phyloP scores from a whole-genome alignment of 2,329 filamentous ascomycete species.

The Talaromyces sp. region DNA sequence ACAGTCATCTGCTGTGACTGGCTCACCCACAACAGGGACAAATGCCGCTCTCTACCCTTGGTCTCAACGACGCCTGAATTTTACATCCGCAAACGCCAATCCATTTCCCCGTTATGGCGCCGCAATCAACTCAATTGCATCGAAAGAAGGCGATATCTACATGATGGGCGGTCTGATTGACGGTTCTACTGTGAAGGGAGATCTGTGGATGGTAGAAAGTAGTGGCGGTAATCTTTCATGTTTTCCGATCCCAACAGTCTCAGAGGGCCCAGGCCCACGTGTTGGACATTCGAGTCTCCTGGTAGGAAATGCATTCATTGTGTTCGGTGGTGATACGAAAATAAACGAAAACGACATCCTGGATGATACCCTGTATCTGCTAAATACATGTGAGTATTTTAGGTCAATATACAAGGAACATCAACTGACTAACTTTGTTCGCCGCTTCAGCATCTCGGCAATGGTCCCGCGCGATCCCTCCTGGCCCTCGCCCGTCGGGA shows the following conservation, averaged over 20 bases:
- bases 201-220: conserved; percentile 96
- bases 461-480: conserved; percentile 91
- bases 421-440: background rate
- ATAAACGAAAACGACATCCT: conserved; percentile 86
- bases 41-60: conserved; percentile 89
- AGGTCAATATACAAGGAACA: conserved; percentile 26
- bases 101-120: conserved; percentile 97
- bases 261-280: conserved; percentile 88
- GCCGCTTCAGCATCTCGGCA: conserved; percentile 73
- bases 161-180: conserved; percentile 96
- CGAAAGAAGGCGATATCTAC: conserved; percentile 95
- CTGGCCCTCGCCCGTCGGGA: conserved; percentile 77
- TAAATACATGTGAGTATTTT: conserved; percentile 82
- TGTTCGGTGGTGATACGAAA: conserved; percentile 97
- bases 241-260: conserved; percentile 84
- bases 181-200: conserved; percentile 90
- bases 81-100: conserved; percentile 72
- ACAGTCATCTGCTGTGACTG: conserved; percentile 53
- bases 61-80: conserved; percentile 85
- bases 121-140: conserved; percentile 85
- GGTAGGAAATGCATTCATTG: conserved; percentile 97
- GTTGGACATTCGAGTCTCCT: conserved; percentile 91
- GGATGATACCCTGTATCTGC: conserved; percentile 90
- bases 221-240: conserved; percentile 76
- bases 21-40: conserved; percentile 44